phyloP scores from a whole-genome alignment of 805 yeast genomes.

The Kazachstania kunashirensis region DNA sequence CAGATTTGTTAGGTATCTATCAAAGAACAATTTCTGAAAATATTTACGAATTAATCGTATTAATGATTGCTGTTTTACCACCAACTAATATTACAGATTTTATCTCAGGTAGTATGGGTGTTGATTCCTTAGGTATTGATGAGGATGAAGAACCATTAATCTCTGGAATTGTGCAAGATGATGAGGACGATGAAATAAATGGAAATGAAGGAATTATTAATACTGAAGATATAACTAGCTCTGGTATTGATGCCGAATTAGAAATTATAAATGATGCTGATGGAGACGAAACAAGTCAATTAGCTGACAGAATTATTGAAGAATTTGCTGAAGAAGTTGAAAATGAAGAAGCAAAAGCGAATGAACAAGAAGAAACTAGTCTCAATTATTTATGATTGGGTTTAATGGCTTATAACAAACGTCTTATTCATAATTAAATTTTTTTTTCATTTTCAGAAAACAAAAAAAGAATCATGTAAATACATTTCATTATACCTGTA shows the following conservation, averaged over 20 bases:
- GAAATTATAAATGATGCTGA: conserved; percentile 3
- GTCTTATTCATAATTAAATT: too few species aligned
- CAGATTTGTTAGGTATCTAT: conserved; percentile 79
- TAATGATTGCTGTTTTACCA: conserved; percentile 86
- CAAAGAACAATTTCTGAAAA: conserved; percentile 80
- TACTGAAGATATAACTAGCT: neutral
- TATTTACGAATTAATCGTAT: conserved; percentile 71
- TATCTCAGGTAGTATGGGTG: conserved; percentile 31
- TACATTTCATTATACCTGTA: too few species aligned
- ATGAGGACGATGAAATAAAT: conserved; percentile 3
- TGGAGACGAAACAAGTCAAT: conserved; percentile 7
- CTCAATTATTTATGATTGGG: too few species aligned
- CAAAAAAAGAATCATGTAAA: too few species aligned
- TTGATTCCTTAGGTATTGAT: conserved; percentile 4
- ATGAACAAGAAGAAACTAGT: conserved; percentile 1
- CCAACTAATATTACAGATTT: conserved; percentile 47
- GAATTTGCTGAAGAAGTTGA: conserved; percentile 1
- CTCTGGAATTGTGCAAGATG: conserved; percentile 2
- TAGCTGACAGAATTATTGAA: conserved; percentile 2
- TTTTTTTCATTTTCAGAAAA: too few species aligned
- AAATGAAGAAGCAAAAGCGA: neutral
- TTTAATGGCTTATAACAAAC: too few species aligned
- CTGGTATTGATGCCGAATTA: conserved; percentile 10
- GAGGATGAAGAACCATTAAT: conserved; percentile 8
- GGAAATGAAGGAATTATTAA: conserved; percentile 2